phyloP scores from a whole-genome alignment of 176 grass and related monocot species.

The Guadua angustifolia region DNA sequence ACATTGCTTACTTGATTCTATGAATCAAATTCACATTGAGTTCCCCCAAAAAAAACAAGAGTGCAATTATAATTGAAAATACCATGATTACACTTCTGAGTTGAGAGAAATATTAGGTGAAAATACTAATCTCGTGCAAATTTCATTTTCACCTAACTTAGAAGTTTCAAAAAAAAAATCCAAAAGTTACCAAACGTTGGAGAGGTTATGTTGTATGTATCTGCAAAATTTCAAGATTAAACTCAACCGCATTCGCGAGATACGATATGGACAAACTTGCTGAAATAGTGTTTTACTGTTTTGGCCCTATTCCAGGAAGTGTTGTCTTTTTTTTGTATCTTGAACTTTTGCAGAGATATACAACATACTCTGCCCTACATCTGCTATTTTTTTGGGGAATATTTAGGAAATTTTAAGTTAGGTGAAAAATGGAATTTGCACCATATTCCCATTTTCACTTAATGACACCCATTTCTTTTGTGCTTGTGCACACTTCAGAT shows the following conservation, averaged over 20 bases:
- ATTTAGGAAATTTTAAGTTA: not conserved
- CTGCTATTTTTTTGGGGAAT: not conserved
- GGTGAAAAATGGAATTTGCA: not conserved
- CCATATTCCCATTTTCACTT: not conserved
- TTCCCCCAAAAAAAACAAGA: not conserved
- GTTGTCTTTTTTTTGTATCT: not conserved
- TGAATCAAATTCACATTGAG: not conserved
- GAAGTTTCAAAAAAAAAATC: not conserved
- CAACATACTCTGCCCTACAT: not conserved
- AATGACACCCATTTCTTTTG: not conserved
- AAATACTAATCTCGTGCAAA: not conserved
- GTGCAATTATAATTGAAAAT: not conserved
- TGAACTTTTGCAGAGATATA: not conserved
- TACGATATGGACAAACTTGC: not conserved
- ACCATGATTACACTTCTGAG: not conserved
- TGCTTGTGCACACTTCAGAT: constrained; percentile 17
- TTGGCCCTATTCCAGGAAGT: not conserved
- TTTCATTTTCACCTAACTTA: not conserved
- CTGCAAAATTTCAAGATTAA: not conserved
- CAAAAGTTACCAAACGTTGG: not conserved
- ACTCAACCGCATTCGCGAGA: too few species aligned
- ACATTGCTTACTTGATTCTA: constrained; percentile 7
- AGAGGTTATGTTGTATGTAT: not conserved
- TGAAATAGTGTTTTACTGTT: not conserved
- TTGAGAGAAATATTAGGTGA: not conserved